Base-by-base conservation (phyloP, 106 monocot species). In the Allium sativum region DNA sequence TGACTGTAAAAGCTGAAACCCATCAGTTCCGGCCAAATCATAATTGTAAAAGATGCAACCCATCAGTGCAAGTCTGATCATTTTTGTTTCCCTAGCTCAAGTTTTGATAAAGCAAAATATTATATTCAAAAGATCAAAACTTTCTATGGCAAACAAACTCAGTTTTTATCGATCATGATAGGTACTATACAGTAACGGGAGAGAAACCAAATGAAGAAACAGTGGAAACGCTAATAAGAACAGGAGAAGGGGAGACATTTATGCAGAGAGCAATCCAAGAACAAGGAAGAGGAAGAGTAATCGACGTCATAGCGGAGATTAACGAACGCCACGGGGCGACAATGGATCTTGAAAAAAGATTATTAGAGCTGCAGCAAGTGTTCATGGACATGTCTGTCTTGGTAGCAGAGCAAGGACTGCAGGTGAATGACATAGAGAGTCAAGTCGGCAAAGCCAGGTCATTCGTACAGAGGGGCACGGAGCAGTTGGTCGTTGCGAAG, bases 351-450 rank as follows among this genome's bases (percentile, higher is more conserved):
- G 92, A 93, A 65, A 69, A 67, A 72, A 74, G 79, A 56, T 57
- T 93, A 56, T 52, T 59, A 66, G 92, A 93, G 84, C 76, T 93
- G 42, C 92, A 92, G 43, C 92, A 92, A 81, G 92, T 92, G 59
- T 92, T 92, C 62, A 60, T 84, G 56, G 92, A 92, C 76, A 92
- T 92, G 92, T 72, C 92, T 14, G 92, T 87, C 58, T 58, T 92
- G 68, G 92, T 87, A 55, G 64, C 58, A 19, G 77, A 76, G 64
- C 92, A 93, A 62, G 92, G 92, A 51, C 77, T 87, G 74, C 92
- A 93, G 79, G 52, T 93, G 20, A 64, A 93, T 45, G 84, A 87
- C 61, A 93, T 93, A 43, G 87, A 93, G 81, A 78, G 73, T 52
- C 78, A 93, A 16, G 81, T 93, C 18, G 76, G 67, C 2, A 67